Conservation (phyloP, 2,329 filamentous ascomycete genomes). For the Dactylonectria macrodidyma region DNA sequence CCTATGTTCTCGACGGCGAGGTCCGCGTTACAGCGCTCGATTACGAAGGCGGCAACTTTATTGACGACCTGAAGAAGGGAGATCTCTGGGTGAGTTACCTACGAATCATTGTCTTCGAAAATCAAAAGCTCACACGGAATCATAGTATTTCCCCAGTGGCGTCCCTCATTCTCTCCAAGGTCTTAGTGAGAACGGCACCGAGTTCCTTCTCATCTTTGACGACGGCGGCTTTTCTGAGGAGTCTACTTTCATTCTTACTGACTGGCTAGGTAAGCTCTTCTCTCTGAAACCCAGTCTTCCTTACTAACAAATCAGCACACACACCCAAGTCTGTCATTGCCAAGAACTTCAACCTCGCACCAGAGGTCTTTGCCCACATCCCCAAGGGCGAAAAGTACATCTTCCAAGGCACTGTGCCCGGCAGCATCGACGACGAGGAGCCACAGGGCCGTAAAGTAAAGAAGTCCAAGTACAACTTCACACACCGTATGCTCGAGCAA, state of each 20-base stretch:
- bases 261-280: conserved; percentile 73
- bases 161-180: conserved; percentile 85
- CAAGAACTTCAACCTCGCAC: conserved; percentile 82
- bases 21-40: conserved; percentile 82
- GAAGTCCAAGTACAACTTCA: conserved; percentile 78
- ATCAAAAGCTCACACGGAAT: not conserved
- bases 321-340: conserved; percentile 80
- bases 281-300: not conserved
- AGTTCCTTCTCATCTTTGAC: conserved; percentile 66
- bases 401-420: conserved; percentile 78
- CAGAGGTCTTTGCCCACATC: conserved; percentile 78
- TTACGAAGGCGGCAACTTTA: conserved; percentile 81
- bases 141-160: conserved; percentile 79
- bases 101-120: accelerated
- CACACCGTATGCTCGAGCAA: conserved; percentile 80
- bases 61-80: conserved; percentile 82
- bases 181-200: conserved; percentile 72
- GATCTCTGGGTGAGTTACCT: conserved; percentile 68
- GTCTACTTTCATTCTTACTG: conserved; percentile 81
- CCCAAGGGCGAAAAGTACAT: conserved; percentile 82
- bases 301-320: conserved; percentile 63
- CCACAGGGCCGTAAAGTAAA: conserved; percentile 74
- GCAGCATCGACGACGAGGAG: conserved; percentile 75
- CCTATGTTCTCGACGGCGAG: conserved; percentile 79
- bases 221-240: conserved; percentile 69